A percentile compares a stretch with the other conserved stretches of the same genome.
Evolutionary conservation across 306 rosid species (phyloP).

Genomic region (Malus orientalis): DNA sequence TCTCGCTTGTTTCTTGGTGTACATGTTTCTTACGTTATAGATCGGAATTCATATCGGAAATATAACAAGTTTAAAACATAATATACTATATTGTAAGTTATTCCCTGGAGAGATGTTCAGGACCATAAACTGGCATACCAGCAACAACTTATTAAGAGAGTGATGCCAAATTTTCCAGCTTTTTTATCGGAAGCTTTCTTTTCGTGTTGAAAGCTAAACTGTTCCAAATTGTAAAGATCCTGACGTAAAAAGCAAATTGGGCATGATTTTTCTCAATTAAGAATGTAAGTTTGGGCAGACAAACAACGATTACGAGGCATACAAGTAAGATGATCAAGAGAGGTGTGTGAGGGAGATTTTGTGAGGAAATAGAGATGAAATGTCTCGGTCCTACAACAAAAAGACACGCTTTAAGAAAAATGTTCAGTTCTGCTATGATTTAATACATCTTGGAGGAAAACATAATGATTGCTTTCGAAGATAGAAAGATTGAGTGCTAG

Average conservation of each 20-base stretch:
- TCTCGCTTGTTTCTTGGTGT: neutral
- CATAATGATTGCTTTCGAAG: neutral
- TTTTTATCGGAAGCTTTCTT: neutral
- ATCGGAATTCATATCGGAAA: no score
- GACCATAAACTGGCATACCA: neutral
- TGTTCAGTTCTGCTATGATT: no score
- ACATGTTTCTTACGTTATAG: neutral
- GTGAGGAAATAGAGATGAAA: no score
- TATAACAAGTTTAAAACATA: neutral
- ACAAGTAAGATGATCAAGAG: no score
- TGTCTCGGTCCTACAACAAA: no score
- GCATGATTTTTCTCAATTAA: neutral
- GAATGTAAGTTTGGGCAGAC: neutral
- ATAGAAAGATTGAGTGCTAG: neutral
- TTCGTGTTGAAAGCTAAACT: neutral
- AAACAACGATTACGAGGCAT: neutral
- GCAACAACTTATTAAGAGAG: neutral
- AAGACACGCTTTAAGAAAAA: no score
- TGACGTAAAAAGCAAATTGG: neutral
- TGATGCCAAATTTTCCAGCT: neutral
- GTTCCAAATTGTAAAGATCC: neutral
- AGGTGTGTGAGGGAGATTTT: no score
- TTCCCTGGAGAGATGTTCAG: neutral
- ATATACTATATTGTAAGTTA: neutral
- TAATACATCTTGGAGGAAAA: neutral